Evolutionary conservation across 306 rosid genomes (phyloP).

Genomic region (cucumber (Cucumis sativus)): DNA sequence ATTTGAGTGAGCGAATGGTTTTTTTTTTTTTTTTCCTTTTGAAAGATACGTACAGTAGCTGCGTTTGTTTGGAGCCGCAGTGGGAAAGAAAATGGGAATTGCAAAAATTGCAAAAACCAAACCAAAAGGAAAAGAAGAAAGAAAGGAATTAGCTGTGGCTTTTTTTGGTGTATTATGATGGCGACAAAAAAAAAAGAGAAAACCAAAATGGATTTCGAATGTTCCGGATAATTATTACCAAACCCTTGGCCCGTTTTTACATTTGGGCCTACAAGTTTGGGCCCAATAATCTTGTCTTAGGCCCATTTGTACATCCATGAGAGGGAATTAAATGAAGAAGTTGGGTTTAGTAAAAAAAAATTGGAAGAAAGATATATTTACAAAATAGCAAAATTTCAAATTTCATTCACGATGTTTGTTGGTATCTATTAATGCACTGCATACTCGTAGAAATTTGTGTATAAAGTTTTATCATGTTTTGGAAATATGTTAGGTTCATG

Average conservation of each 20-base stretch:
- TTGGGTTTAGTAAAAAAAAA: too few relatives aligned
- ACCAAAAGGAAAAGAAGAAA: neutral
- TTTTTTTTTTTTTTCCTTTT: too few relatives aligned
- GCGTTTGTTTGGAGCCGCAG: slow-evolving; percentile 3
- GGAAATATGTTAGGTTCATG: too few relatives aligned
- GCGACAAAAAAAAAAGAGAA: neutral
- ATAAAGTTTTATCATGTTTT: too few relatives aligned
- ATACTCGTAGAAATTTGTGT: too few relatives aligned
- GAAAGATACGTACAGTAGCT: neutral
- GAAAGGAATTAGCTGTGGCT: neutral
- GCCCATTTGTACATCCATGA: neutral
- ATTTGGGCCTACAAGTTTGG: neutral
- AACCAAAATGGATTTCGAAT: neutral
- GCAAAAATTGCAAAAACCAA: too few relatives aligned
- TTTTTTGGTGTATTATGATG: neutral
- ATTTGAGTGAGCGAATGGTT: neutral
- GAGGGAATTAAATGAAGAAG: neutral
- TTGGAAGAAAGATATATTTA: too few relatives aligned
- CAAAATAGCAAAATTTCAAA: too few relatives aligned
- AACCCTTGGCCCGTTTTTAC: too few relatives aligned
- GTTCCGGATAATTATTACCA: neutral
- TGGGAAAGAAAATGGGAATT: neutral
- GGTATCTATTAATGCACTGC: too few relatives aligned
- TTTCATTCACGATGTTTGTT: too few relatives aligned
- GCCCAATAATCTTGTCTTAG: neutral